Conservation (phyloP, 768 basidiomycete genomes). For the Suillus fuscotomentosus region DNA sequence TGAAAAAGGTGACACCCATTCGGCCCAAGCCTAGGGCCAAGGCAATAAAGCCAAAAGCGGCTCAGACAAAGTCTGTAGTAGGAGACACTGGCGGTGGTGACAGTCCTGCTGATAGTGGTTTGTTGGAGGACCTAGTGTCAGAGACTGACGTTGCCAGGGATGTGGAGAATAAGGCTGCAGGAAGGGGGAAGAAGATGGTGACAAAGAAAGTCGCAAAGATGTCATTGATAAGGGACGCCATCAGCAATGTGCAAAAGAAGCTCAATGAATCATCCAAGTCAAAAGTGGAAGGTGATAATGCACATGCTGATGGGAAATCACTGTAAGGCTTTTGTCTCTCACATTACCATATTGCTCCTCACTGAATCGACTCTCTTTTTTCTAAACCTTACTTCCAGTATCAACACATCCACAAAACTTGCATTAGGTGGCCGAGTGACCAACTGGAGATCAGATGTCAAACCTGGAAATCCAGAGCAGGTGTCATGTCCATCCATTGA, state of each 20-base stretch:
- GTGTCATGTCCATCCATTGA: neutral
- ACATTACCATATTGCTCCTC: conserved; percentile 3
- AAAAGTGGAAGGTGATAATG: neutral
- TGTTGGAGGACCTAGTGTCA: no score
- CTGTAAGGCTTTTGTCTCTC: neutral
- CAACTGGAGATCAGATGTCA: neutral
- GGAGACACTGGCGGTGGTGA: no score
- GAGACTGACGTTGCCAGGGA: no score
- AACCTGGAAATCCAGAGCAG: neutral
- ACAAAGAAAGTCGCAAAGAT: neutral
- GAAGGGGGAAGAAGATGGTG: neutral
- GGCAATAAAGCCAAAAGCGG: no score
- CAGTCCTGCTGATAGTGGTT: no score
- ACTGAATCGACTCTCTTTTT: conserved; percentile 3
- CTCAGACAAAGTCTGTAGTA: no score
- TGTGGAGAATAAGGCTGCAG: neutral
- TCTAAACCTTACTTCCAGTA: conserved; percentile 2
- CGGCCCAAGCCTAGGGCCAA: no score
- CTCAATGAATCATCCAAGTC: neutral
- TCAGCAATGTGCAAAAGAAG: neutral
- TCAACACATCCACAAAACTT: neutral
- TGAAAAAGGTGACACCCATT: no score
- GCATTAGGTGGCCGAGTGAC: neutral
- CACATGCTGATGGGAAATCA: neutral
- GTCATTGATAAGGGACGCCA: neutral